Percentiles rank a stretch among this genome's conserved stretches.
Evolutionary conservation across 345 rosid species (phyloP).

Genomic region (Brassica nigra): DNA sequence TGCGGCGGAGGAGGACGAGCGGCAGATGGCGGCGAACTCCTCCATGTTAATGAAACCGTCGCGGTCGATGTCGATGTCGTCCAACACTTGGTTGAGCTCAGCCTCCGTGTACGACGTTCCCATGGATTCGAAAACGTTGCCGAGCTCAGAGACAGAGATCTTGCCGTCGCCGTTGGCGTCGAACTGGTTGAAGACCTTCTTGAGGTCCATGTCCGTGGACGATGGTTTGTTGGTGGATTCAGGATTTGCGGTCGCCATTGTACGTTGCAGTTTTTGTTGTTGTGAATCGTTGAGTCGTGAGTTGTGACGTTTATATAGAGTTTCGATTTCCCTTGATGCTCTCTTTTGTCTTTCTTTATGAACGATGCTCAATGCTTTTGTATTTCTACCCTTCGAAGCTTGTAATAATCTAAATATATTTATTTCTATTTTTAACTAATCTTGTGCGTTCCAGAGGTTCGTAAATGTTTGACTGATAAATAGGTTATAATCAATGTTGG

Average conservation of each 20-base stretch:
- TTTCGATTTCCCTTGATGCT: slow-evolving; percentile 14
- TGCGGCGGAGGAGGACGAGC: slow-evolving; percentile 45
- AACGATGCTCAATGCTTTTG: slow-evolving; percentile 32
- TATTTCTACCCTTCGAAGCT: slow-evolving; percentile 14
- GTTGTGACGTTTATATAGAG: slow-evolving; percentile 25
- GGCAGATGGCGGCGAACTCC: slow-evolving; percentile 70
- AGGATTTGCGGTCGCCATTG: slow-evolving; percentile 21
- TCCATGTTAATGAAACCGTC: slow-evolving; percentile 70
- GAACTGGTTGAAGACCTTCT: slow-evolving; percentile 70
- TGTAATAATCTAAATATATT: slow-evolving; percentile 2
- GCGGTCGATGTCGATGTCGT: slow-evolving; percentile 72
- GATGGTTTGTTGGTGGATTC: slow-evolving; percentile 10
- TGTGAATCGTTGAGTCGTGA: not conserved
- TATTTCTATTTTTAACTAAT: slow-evolving; percentile 17
- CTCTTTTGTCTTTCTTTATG: not conserved
- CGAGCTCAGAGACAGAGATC: slow-evolving; percentile 72
- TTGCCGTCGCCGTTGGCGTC: slow-evolving; percentile 82
- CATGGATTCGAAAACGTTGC: slow-evolving; percentile 60
- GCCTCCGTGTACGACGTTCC: slow-evolving; percentile 55
- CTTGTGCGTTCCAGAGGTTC: not conserved
- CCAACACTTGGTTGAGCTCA: slow-evolving; percentile 58
- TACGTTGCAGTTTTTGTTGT: not conserved
- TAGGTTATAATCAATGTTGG: not conserved
- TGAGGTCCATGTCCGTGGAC: slow-evolving; percentile 48
- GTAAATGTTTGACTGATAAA: not conserved